Evolutionary conservation across 331 rosid genomes (phyloP), one percentile per base, ranked within the genome.

Genomic region (Acacia pycnantha): DNA sequence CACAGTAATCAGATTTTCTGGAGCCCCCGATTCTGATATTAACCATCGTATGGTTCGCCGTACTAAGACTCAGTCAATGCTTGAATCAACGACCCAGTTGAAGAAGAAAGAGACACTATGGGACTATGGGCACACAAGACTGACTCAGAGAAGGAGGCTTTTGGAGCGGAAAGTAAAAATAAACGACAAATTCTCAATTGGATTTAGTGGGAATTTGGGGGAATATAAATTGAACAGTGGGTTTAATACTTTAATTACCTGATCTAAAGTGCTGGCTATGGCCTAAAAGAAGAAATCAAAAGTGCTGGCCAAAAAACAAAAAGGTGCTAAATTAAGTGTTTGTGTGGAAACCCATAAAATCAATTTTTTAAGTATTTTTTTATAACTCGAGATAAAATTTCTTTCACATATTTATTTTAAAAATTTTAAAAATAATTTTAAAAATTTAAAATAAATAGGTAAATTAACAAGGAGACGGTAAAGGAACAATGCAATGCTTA

Each of bases 111-210:
- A 74, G 70, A 50, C 77, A 1, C 40, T 3, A 46, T n/a, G n/a
- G n/a, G n/a, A n/a, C n/a, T n/a, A n/a, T 16, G 6, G 33, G 56
- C 47, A 61, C 27, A 13, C 31, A 16, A n/a, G n/a, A 66, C 13
- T 35, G 51, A 27, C 19, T 27, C 31, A 51, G 35, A 44, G 16
- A 5, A 11, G 83, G 71, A 79, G 81, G 71, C 81, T 78, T 72
- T 8, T 40, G 48, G 64, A 58, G 81, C 33, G 24, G 24, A 71
- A 70, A 6, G 58, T 50, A 48, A 24, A 11, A 35, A 48, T 47
- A 15, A 35, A 16, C 8, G 61, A 77, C 21, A 59, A 59, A 59
- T 59, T 59, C 33, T 24, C 66, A 65, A 14, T 73, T 56, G 83
- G 83, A 53, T 64, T 59, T 40, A 46, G 64, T 37, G 50, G 74